A percentile compares a stretch with the other conserved stretches of the same genome.
These are phyloP conservation scores for Naganishia friedmannii DNA, from an alignment of 768 basidiomycete species.

Conservation along the genomic window DNA sequence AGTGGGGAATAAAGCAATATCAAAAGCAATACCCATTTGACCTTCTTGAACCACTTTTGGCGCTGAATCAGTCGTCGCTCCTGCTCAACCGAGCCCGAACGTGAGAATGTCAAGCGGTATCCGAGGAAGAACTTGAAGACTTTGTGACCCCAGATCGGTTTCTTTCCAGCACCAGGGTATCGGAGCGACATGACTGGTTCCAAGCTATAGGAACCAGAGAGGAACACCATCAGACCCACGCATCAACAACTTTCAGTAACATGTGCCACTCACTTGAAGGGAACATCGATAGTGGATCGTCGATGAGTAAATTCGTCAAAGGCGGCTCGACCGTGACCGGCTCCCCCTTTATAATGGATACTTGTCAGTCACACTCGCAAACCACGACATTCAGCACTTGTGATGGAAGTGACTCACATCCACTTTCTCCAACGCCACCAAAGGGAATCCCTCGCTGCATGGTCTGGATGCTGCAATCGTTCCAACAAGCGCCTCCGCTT, in stretches of 20 bases:
- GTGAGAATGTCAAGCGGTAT: conserved; percentile 28
- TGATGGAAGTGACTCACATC: conserved; percentile 39
- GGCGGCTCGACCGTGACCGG: conserved; percentile 46
- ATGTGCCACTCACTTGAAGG: conserved; percentile 25
- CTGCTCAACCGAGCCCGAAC: conserved; percentile 18
- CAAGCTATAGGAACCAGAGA: conserved; percentile 32
- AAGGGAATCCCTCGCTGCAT: conserved; percentile 41
- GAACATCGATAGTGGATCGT: conserved; percentile 36
- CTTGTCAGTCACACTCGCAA: not conserved
- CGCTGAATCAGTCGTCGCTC: conserved; percentile 19
- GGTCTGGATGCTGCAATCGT: conserved; percentile 38
- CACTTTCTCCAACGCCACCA: conserved; percentile 51
- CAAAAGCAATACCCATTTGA: conserved; percentile 15
- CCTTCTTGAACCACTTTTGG: conserved; percentile 8
- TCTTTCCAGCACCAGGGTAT: conserved; percentile 37
- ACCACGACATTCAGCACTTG: not conserved
- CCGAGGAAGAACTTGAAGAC: conserved; percentile 28
- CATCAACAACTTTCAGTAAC: not conserved
- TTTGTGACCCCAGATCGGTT: conserved; percentile 25
- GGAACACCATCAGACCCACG: not conserved
- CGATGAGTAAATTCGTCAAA: conserved; percentile 48
- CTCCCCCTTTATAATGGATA: conserved; percentile 34
- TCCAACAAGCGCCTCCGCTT: conserved; percentile 47
- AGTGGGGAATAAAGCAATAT: conserved; percentile 18
- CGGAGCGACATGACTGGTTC: conserved; percentile 45